These are phyloP conservation scores for Didymellaceae sp. DNA, from an alignment of 2,329 filamentous ascomycete genomes.

Conservation along the genomic window DNA sequence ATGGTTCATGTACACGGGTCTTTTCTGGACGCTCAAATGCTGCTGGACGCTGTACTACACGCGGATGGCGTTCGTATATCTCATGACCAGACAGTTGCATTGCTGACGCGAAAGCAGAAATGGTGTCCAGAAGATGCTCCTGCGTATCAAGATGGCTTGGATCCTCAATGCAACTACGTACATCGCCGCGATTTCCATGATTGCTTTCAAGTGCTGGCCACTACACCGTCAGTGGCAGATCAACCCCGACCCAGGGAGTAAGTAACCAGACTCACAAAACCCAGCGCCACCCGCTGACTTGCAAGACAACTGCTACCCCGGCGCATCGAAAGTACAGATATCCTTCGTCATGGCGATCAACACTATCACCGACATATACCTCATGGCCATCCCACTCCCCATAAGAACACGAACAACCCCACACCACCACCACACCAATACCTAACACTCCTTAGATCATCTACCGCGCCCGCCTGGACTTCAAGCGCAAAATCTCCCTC, in stretches of 20 bases:
- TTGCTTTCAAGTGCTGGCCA: background rate
- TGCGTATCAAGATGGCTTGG: background rate
- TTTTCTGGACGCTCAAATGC: background rate
- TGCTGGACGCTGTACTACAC: background rate
- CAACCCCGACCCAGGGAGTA: background rate
- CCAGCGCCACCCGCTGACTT: background rate
- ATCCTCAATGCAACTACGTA: background rate
- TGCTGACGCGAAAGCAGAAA: background rate
- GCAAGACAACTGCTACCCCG: background rate
- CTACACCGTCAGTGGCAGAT: background rate
- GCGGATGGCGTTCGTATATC: background rate
- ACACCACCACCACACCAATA: no score
- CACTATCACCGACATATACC: background rate
- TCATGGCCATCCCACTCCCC: background rate
- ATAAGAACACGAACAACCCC: background rate
- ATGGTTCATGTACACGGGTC: background rate
- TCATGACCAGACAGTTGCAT: background rate
- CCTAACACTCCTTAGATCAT: no score
- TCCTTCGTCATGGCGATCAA: background rate
- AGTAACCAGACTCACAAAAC: background rate
- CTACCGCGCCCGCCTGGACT: background rate
- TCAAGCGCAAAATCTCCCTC: background rate
- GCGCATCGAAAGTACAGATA: background rate
- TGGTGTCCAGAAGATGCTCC: background rate
- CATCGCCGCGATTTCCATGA: background rate